Evolutionary conservation across 306 rosid genomes (phyloP).

Genomic region (Phaseolus lunatus): DNA sequence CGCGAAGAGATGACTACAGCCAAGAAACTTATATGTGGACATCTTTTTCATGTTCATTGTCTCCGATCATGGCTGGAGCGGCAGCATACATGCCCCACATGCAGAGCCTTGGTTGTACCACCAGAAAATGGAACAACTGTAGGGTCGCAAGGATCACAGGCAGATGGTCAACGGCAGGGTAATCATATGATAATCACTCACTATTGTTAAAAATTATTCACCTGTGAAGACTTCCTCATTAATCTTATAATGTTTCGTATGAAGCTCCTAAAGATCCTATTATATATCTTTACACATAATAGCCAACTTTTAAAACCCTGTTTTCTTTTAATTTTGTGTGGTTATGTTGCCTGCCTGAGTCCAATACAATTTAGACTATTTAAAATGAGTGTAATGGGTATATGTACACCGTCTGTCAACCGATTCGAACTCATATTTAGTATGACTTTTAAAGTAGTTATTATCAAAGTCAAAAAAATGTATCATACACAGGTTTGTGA

Average conservation of each 20-base stretch:
- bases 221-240: not conserved
- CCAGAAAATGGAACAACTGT: conserved; percentile 80
- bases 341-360: conserved; percentile 10
- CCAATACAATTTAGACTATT: conserved; percentile 8
- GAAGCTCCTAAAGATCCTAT: not conserved
- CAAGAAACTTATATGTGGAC: conserved; percentile 96
- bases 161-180: conserved; percentile 78
- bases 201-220: not conserved
- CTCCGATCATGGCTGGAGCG: conserved; percentile 99
- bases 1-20: conserved; percentile 99
- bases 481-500: too few species aligned
- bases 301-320: conserved; percentile 23
- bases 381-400: too few species aligned
- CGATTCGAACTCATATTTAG: too few species aligned
- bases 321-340: conserved; percentile 29
- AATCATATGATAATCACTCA: conserved; percentile 40
- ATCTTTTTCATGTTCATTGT: conserved; percentile 94
- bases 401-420: too few species aligned
- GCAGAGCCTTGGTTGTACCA: conserved; percentile 96
- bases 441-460: too few species aligned
- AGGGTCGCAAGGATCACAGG: conserved; percentile 70
- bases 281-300: not conserved
- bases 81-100: conserved; percentile 98
- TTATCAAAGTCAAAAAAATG: too few species aligned
- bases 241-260: conserved; percentile 16